Evolutionary conservation across 345 rosid species (phyloP), one percentile per base, ranked within the genome.

Genomic region (Jatropha curcas): DNA sequence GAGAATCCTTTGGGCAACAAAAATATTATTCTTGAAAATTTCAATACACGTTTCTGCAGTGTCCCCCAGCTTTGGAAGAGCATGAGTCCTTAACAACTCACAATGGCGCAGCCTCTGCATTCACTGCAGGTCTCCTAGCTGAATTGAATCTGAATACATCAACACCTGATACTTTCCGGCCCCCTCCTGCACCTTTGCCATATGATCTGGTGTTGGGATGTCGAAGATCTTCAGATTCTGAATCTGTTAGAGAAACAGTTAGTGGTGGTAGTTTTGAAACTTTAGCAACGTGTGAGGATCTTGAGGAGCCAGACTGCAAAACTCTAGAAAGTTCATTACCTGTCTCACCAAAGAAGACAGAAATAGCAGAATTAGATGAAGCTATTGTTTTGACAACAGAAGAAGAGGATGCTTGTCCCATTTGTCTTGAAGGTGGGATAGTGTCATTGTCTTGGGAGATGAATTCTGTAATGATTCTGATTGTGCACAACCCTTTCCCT

Each of bases 311-410:
- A 68, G 90, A 84, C 70, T 77, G 84, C 76, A 87, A 81, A 79
- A 65, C 76, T 63, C 85, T 77, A 78, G 83, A 82, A 62, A 78
- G 75, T 79, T 75, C 86, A 45, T 77, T 82, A 50, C 70, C 77
- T 33, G 82, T 68, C 69, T 85, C 90, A 2, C 92, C 88, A 9
- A 80, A 75, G 71, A 83, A 88, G 77, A 65, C 87, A 30, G 85
- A 82, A 73, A 68, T 84, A 62, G 70, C 84, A 28, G 83, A 86
- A 72, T 61, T 75, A 72, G 78, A 75, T 13, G 87, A 83, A 65
- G 31, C 65, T 11, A 28, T 75, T 56, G 61, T 60, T 19, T 73
- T 65, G 4, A 61, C 67, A 30, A 34, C 71, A 25, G 81, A 78
- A 58, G 81, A 77, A 48, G 80, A 78, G 46, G 81, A 78, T 63